Conservation (phyloP, 805 yeast species). For the Saturnispora dispora region DNA sequence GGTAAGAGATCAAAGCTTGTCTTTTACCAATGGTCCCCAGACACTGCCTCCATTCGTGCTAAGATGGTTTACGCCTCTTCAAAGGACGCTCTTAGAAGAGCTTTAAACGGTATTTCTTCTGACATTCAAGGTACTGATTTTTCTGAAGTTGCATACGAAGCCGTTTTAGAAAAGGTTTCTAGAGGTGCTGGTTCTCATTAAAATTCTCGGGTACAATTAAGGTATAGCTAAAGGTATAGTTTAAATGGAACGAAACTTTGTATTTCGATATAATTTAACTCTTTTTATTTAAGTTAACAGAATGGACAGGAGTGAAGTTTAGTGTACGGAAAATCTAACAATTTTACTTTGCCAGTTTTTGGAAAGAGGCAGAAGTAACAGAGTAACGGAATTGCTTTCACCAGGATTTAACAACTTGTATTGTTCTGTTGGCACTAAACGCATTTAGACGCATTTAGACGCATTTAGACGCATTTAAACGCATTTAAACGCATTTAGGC, state of each 20-base stretch:
- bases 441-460: not conserved
- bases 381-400: not conserved
- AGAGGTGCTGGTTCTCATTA: slow-evolving; percentile 65
- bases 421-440: not conserved
- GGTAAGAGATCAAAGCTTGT: slow-evolving; percentile 78
- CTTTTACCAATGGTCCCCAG: slow-evolving; percentile 93
- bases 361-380: too few species aligned
- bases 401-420: not conserved
- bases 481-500: not conserved
- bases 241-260: not conserved
- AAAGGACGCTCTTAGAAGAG: slow-evolving; percentile 94
- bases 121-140: slow-evolving; percentile 98
- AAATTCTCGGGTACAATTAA: slow-evolving; percentile 4
- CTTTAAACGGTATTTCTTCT: slow-evolving; percentile 87
- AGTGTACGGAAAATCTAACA: too few species aligned
- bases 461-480: not conserved
- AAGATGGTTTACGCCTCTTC: slow-evolving; percentile 99
- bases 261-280: not conserved
- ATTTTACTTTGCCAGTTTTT: too few species aligned
- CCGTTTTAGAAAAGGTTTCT: slow-evolving; percentile 82
- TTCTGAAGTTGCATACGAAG: slow-evolving; percentile 92
- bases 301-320: too few species aligned
- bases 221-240: not conserved
- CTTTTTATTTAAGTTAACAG: not conserved
- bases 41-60: slow-evolving; percentile 87